phyloP scores from a whole-genome alignment of 768 basidiomycete genomes.

The Paxillus ammoniavirescens region DNA sequence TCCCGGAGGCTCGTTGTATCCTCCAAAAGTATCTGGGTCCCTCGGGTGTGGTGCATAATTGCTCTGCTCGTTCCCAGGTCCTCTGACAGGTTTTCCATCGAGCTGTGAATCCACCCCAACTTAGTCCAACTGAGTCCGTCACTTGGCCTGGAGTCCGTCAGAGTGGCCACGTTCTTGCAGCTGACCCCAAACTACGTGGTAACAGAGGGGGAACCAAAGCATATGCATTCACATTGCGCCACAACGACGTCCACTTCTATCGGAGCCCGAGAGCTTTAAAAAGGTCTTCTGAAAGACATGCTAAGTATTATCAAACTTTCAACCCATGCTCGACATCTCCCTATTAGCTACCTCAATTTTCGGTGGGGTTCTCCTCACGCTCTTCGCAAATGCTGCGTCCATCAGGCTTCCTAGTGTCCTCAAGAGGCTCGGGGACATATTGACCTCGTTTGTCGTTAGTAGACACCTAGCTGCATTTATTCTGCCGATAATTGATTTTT shows the following conservation, averaged over 20 bases:
- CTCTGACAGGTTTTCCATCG: background rate
- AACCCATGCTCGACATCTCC: constrained; percentile 14
- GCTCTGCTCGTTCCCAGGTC: background rate
- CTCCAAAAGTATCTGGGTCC: background rate
- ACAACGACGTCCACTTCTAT: background rate
- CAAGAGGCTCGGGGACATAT: constrained; percentile 3
- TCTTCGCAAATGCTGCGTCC: constrained; percentile 9
- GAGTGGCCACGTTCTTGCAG: background rate
- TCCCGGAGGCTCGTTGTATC: too few species aligned
- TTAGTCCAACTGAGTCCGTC: background rate
- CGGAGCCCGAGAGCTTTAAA: background rate
- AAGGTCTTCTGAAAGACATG: too few species aligned
- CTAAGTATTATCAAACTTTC: too few species aligned
- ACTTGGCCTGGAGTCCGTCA: background rate
- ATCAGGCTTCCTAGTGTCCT: constrained; percentile 8
- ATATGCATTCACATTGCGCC: too few species aligned
- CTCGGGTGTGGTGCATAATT: background rate
- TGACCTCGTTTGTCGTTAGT: constrained; percentile 2
- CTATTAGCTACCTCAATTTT: constrained; percentile 11
- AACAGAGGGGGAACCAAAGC: too few species aligned
- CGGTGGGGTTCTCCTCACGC: constrained; percentile 5
- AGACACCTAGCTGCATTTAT: background rate
- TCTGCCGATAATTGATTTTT: background rate
- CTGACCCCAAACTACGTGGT: background rate
- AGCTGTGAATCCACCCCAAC: background rate